These are phyloP conservation scores for Medicago truncatula DNA, from an alignment of 306 rosid species.

Conservation along the genomic window DNA sequence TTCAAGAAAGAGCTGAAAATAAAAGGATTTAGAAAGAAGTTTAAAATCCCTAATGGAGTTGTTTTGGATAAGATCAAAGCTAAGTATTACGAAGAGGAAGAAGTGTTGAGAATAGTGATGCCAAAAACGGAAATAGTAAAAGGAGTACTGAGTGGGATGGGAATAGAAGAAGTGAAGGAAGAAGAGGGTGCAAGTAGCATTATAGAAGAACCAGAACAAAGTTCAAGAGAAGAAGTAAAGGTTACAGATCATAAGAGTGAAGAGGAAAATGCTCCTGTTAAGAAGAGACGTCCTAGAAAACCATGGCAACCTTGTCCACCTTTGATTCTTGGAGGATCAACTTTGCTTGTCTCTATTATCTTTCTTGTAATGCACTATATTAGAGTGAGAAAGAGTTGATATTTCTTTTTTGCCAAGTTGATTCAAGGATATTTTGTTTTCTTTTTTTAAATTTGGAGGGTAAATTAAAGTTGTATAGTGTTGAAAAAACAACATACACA, in stretches of 20 bases:
- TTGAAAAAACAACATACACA: no score
- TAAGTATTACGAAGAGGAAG: constrained; percentile 53
- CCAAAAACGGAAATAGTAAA: constrained; percentile 62
- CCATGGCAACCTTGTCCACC: constrained; percentile 54
- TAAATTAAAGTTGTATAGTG: neutral
- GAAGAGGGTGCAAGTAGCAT: constrained; percentile 43
- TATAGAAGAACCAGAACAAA: constrained; percentile 32
- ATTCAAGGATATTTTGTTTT: neutral
- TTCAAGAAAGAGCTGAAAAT: constrained; percentile 59
- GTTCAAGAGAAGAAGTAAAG: constrained; percentile 21
- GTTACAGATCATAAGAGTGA: constrained; percentile 17
- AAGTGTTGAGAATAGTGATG: constrained; percentile 57
- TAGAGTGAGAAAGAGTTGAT: constrained; percentile 38
- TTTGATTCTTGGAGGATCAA: constrained; percentile 50
- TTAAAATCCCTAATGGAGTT: constrained; percentile 60
- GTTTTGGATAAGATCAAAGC: constrained; percentile 70
- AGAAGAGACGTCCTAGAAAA: constrained; percentile 35
- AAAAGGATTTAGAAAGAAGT: constrained; percentile 60
- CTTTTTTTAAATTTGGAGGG: neutral
- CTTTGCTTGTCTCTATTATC: constrained; percentile 42
- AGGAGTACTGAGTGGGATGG: constrained; percentile 42
- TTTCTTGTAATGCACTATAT: constrained; percentile 44
- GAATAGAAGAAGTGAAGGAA: constrained; percentile 65
- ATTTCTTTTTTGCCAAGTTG: neutral
- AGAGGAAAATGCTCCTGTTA: constrained; percentile 32